Percentiles rank a stretch among this genome's conserved stretches.
These are phyloP conservation scores for Aspergillus sclerotioniger DNA, from an alignment of 495 filamentous ascomycete genomes.

Conservation along the genomic window DNA sequence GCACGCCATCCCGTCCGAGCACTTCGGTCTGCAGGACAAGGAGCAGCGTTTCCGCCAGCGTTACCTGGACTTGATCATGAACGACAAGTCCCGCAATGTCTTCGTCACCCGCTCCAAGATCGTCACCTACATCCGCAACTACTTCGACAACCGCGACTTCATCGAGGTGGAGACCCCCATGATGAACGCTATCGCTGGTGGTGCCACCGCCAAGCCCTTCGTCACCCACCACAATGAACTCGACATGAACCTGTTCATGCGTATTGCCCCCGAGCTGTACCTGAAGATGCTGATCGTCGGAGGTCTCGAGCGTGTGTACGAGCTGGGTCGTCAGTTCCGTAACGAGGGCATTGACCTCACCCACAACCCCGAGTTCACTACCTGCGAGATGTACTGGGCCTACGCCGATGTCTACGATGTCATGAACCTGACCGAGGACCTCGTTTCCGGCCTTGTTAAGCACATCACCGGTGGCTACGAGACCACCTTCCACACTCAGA, in stretches of 20 bases:
- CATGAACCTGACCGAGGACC: conserved; percentile 91
- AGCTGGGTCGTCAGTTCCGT: conserved; percentile 86
- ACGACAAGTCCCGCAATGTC: conserved; percentile 74
- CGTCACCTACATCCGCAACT: conserved; percentile 78
- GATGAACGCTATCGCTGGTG: conserved; percentile 94
- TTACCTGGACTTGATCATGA: conserved; percentile 96
- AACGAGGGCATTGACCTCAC: conserved; percentile 96
- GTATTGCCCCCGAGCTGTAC: conserved; percentile 92
- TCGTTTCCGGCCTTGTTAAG: conserved; percentile 91
- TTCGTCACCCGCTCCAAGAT: conserved; percentile 83
- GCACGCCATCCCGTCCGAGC: conserved; percentile 87
- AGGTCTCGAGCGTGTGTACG: conserved; percentile 88
- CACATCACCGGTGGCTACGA: conserved; percentile 78
- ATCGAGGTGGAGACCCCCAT: conserved; percentile 97
- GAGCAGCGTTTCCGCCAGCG: conserved; percentile 89
- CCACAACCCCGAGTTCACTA: conserved; percentile 98
- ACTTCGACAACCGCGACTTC: conserved; percentile 82
- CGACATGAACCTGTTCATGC: conserved; percentile 89
- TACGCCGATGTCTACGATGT: conserved; percentile 92
- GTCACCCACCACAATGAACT: conserved; percentile 92
- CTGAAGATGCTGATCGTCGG: conserved; percentile 96
- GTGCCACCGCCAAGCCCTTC: conserved; percentile 95
- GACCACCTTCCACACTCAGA: conserved; percentile 79
- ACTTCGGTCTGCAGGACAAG: conserved; percentile 92
- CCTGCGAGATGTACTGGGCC: conserved; percentile 95